These are phyloP conservation scores for Tuber melanosporum DNA, from an alignment of 495 filamentous ascomycete species.

Conservation along the genomic window DNA sequence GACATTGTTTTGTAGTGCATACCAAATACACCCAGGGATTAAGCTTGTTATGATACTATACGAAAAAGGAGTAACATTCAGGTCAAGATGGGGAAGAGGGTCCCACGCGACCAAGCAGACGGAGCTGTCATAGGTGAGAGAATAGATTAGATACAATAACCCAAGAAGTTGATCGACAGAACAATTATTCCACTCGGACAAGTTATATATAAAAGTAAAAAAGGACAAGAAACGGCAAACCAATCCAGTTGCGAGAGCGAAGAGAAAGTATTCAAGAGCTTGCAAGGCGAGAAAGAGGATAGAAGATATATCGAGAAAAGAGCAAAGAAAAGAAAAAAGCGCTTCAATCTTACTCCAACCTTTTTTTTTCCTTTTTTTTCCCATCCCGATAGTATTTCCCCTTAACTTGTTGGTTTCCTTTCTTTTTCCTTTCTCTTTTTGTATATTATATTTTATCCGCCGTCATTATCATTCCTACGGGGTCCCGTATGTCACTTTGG, in stretches of 20 bases:
- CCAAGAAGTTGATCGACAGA: background rate
- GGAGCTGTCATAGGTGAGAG: background rate
- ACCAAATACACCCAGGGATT: background rate
- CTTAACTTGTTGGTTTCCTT: background rate
- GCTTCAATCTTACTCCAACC: slow-evolving; percentile 10
- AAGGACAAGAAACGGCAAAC: background rate
- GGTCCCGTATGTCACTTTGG: background rate
- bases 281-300: background rate
- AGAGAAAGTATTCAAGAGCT: background rate
- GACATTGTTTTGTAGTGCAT: background rate
- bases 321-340: background rate
- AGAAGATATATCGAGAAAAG: background rate
- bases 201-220: background rate
- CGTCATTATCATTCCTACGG: background rate
- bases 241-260: background rate
- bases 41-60: background rate
- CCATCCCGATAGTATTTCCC: slow-evolving; percentile 4
- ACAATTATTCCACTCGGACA: background rate
- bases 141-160: background rate
- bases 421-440: background rate
- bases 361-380: background rate
- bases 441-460: background rate
- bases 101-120: background rate
- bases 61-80: background rate
- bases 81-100: background rate